Conservation (phyloP, 805 yeast species). For the Komagataella pastoris region DNA sequence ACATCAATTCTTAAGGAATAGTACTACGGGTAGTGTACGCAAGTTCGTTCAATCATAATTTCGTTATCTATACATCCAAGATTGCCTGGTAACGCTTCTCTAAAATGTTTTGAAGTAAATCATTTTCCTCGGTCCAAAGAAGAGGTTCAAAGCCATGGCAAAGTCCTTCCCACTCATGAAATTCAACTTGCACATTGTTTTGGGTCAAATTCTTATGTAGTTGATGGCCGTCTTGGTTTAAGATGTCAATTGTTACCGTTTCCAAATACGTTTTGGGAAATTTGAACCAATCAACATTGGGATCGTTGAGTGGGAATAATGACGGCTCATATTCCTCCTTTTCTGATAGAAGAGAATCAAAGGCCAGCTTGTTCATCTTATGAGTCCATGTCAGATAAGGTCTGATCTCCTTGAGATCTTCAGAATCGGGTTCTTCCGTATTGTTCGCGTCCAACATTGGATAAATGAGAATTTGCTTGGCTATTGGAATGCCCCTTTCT, state of each 20-base stretch:
- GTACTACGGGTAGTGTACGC: not conserved
- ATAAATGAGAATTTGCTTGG: not conserved
- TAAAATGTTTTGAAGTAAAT: not conserved
- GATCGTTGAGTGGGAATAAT: not conserved
- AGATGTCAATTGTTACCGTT: not conserved
- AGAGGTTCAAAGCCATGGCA: not conserved
- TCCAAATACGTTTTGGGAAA: not conserved
- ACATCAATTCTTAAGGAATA: too few relatives aligned
- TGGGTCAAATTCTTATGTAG: not conserved
- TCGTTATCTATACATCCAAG: not conserved
- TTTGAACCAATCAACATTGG: not conserved
- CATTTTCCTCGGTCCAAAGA: not conserved
- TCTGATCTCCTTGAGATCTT: not conserved
- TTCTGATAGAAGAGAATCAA: not conserved
- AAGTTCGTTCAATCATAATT: not conserved
- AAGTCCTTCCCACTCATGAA: not conserved
- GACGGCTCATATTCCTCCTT: not conserved
- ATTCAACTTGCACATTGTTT: not conserved
- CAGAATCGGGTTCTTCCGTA: not conserved
- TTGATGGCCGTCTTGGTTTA: not conserved
- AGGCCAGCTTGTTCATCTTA: not conserved
- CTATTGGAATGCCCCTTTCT: not conserved
- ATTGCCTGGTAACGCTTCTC: not conserved
- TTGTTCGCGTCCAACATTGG: not conserved
- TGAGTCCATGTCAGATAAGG: not conserved